Conservation (phyloP, 23 red algal species). For the Gracilaria vermiculophylla region DNA sequence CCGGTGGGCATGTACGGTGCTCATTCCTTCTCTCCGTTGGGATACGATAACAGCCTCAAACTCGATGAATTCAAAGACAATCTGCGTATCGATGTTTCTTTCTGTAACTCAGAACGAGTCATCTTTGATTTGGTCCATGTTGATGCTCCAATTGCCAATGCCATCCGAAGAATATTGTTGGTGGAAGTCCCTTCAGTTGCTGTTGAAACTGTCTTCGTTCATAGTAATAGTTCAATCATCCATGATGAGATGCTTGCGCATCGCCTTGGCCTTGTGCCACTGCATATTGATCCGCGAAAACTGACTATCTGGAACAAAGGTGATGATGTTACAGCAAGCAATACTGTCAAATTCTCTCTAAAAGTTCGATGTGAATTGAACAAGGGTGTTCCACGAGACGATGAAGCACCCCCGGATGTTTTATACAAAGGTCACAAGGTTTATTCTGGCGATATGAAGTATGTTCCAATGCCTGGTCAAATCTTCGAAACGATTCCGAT, state of each 20-base stretch:
- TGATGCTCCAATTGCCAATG: conserved; percentile 91
- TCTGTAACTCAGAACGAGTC: conserved; percentile 38
- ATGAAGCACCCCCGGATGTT: conserved; percentile 66
- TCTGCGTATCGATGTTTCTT: conserved; percentile 38
- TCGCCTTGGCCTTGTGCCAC: conserved; percentile 93
- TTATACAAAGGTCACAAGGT: conserved; percentile 78
- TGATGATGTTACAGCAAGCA: conserved; percentile 33
- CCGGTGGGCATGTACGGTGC: conserved; percentile 70
- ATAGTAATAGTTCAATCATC: conserved; percentile 84
- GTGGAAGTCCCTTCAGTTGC: conserved; percentile 89
- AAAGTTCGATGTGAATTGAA: conserved; percentile 64
- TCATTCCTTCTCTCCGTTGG: conserved; percentile 23
- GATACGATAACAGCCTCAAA: conserved; percentile 66
- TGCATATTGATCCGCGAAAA: conserved; percentile 66
- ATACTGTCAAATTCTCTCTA: conserved; percentile 71
- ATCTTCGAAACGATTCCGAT: conserved; percentile 3
- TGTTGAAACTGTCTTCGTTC: conserved; percentile 86
- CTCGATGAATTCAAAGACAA: conserved; percentile 45
- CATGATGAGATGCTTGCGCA: conserved; percentile 98
- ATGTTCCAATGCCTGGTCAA: conserved; percentile 67
- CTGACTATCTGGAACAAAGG: conserved; percentile 62
- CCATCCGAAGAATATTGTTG: conserved; percentile 91
- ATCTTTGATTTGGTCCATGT: conserved; percentile 76
- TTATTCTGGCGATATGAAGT: conserved; percentile 59
- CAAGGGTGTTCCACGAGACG: conserved; percentile 44